phyloP scores from a whole-genome alignment of 805 yeast genomes.

The Dipodascopsis uninucleata region DNA sequence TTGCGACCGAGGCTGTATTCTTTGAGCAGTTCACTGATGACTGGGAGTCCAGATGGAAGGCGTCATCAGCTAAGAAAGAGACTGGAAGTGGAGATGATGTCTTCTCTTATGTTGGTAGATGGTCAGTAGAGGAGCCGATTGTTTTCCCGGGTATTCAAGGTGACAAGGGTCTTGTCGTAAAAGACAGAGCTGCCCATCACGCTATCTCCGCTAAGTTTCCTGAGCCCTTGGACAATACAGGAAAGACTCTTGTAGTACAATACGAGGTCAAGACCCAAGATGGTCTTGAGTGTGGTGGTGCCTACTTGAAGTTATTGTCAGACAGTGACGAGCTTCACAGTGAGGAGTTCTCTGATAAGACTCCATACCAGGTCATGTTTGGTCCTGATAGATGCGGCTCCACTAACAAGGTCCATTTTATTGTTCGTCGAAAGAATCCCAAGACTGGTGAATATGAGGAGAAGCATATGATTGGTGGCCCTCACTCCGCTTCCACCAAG shows the following conservation, averaged over 20 bases:
- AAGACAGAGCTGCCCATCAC: slow-evolving; percentile 72
- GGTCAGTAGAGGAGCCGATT: slow-evolving; percentile 66
- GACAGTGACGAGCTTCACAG: slow-evolving; percentile 39
- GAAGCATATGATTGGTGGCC: slow-evolving; percentile 64
- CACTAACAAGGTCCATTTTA: slow-evolving; percentile 75
- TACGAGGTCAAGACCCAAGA: slow-evolving; percentile 84
- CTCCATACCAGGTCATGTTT: slow-evolving; percentile 84
- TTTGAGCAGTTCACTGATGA: slow-evolving; percentile 43
- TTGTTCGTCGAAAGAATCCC: slow-evolving; percentile 58
- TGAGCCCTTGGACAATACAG: slow-evolving; percentile 54
- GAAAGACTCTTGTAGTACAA: slow-evolving; percentile 72
- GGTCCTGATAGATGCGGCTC: slow-evolving; percentile 92
- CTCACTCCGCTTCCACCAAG: slow-evolving; percentile 57
- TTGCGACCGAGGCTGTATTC: slow-evolving; percentile 34
- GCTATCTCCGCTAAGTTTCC: slow-evolving; percentile 69
- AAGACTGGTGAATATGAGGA: slow-evolving; percentile 57
- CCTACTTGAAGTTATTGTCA: slow-evolving; percentile 72
- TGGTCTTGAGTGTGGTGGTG: slow-evolving; percentile 82
- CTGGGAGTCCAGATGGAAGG: slow-evolving; percentile 48
- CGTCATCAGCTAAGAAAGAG: slow-evolving; percentile 48
- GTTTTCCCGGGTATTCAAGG: slow-evolving; percentile 56
- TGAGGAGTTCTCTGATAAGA: slow-evolving; percentile 54
- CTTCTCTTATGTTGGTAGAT: slow-evolving; percentile 63
- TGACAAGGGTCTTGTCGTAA: slow-evolving; percentile 75
- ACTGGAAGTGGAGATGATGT: slow-evolving; percentile 45